A percentile compares a stretch with the other conserved stretches of the same genome.
These are phyloP conservation scores for Colletotrichum sojae DNA, from an alignment of 2,329 filamentous ascomycete species.

Conservation along the genomic window DNA sequence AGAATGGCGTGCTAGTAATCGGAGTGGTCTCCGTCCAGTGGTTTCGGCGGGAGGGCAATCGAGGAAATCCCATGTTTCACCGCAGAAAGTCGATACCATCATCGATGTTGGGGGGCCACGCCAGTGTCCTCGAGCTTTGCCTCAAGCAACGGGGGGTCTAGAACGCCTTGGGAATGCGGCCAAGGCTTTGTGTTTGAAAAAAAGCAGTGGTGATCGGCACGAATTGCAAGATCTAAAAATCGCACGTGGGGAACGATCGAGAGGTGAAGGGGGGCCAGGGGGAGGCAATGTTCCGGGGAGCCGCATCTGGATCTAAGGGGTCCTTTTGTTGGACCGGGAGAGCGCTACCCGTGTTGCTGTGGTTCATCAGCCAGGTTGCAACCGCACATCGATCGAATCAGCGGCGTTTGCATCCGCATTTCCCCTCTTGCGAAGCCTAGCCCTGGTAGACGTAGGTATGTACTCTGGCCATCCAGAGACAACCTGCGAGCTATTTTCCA, in stretches of 20 bases:
- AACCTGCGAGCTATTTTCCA: slow-evolving; percentile 2
- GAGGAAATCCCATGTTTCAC: slow-evolving; percentile 41
- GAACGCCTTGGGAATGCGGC: background rate
- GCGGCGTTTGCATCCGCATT: slow-evolving; percentile 19
- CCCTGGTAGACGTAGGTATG: background rate
- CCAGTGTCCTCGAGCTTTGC: background rate
- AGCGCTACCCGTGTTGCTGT: background rate
- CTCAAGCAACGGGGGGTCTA: background rate
- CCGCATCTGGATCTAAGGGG: slow-evolving; percentile 24
- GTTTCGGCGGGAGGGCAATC: slow-evolving; percentile 6
- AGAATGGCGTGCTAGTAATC: slow-evolving; percentile 29
- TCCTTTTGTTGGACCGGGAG: background rate
- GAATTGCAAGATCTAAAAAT: slow-evolving; percentile 32
- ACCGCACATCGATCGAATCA: slow-evolving; percentile 7
- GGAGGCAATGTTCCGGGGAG: slow-evolving; percentile 26
- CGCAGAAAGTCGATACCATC: slow-evolving; percentile 37
- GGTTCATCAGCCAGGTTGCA: slow-evolving; percentile 6
- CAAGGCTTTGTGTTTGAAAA: background rate
- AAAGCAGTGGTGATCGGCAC: slow-evolving; percentile 24
- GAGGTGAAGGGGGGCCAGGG: slow-evolving; percentile 4
- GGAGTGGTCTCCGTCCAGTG: slow-evolving; percentile 16
- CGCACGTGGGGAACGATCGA: slow-evolving; percentile 33
- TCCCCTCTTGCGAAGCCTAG: background rate
- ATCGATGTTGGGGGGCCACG: slow-evolving; percentile 23
- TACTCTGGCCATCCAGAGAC: background rate